Evolutionary conservation across 768 basidiomycete genomes (phyloP).

Genomic region (Coprinellus micaceus): DNA sequence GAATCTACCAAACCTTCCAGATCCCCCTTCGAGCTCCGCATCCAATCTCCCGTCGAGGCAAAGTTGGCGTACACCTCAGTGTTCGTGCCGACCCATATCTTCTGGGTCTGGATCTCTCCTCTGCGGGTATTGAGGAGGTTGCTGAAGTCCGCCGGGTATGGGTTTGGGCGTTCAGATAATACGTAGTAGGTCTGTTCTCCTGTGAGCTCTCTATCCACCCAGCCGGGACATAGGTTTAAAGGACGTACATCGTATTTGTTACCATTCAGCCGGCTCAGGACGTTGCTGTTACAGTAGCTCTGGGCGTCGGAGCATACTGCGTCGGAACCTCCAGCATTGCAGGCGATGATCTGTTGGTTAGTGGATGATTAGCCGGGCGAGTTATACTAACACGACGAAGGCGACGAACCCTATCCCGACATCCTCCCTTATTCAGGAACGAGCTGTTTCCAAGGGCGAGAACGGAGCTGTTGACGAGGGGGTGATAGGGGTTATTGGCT

Average conservation of each 20-base stretch:
- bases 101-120: conserved; percentile 41
- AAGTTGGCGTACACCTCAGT: conserved; percentile 44
- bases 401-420: conserved; percentile 51
- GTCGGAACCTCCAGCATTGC: conserved; percentile 46
- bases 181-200: conserved; percentile 44
- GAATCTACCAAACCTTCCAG: conserved; percentile 58
- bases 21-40: conserved; percentile 44
- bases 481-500: conserved; percentile 51
- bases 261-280: conserved; percentile 54
- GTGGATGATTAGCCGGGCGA: background rate
- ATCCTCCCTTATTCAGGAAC: conserved; percentile 43
- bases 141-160: conserved; percentile 45
- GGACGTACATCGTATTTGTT: conserved; percentile 46
- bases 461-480: conserved; percentile 43
- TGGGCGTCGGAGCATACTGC: conserved; percentile 55
- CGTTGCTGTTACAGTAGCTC: conserved; percentile 52
- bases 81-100: conserved; percentile 39
- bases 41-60: conserved; percentile 53
- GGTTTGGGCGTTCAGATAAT: conserved; percentile 36
- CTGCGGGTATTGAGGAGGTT: conserved; percentile 27
- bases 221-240: background rate
- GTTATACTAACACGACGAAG: too few species aligned
- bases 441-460: conserved; percentile 40
- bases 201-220: background rate
- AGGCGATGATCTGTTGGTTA: conserved; percentile 43